Conservation (phyloP, 768 basidiomycete genomes). For the Amanita exitialis region DNA sequence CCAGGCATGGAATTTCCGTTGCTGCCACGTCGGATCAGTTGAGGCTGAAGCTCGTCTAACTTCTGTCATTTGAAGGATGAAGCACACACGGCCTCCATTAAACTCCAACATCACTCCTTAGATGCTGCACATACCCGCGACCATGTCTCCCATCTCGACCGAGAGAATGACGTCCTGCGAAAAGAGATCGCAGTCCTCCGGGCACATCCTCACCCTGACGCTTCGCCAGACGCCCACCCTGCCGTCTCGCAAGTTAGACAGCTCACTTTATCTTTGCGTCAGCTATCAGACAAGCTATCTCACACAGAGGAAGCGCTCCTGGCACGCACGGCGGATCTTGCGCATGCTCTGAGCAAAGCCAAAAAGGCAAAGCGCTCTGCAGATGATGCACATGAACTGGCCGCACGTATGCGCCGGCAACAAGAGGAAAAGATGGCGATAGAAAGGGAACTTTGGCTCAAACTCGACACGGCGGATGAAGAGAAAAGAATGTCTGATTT, state of each 20-base stretch:
- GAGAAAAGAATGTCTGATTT: conserved; percentile 52
- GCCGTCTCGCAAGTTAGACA: conserved; percentile 30
- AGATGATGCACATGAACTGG: conserved; percentile 47
- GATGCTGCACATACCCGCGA: conserved; percentile 40
- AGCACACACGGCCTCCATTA: conserved; percentile 53
- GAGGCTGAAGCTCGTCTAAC: conserved; percentile 7
- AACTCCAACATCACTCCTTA: conserved; percentile 53
- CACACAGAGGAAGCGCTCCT: conserved; percentile 48
- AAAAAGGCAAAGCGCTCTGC: conserved; percentile 28
- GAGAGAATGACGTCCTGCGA: conserved; percentile 47
- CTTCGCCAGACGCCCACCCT: conserved; percentile 15
- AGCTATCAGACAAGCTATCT: conserved; percentile 57
- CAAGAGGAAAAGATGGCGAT: conserved; percentile 42
- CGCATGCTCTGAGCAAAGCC: conserved; percentile 31
- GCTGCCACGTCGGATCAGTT: conserved; percentile 2
- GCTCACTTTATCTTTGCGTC: conserved; percentile 59
- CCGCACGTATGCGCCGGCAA: conserved; percentile 38
- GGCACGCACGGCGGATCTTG: conserved; percentile 37
- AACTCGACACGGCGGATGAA: conserved; percentile 40
- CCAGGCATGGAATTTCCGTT: conserved; percentile 27
- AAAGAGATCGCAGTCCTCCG: conserved; percentile 49
- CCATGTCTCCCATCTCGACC: conserved; percentile 37
- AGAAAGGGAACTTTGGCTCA: conserved; percentile 39
- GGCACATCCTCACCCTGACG: conserved; percentile 35
- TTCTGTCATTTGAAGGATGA: conserved; percentile 41